Evolutionary conservation across 805 yeast species (phyloP).

Genomic region (Saccharomycopsis microspora): DNA sequence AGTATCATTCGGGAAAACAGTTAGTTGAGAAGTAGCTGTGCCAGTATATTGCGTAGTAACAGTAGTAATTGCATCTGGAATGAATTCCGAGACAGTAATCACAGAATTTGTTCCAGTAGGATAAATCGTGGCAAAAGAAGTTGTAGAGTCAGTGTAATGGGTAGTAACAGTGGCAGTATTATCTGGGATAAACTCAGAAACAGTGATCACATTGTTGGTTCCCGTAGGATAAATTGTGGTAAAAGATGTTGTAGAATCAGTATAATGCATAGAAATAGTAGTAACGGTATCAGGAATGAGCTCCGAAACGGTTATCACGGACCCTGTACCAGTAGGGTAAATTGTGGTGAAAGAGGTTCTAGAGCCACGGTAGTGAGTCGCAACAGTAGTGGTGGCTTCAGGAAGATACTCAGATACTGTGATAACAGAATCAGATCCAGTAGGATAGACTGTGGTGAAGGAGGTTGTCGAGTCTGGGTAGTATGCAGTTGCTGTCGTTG

Average conservation of each 20-base stretch:
- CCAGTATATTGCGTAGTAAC: slow-evolving; percentile 4
- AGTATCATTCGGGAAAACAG: slow-evolving; percentile 4
- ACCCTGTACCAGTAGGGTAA: slow-evolving; percentile 5
- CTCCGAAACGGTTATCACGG: slow-evolving; percentile 1
- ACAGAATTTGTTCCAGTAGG: neutral
- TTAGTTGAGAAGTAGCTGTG: neutral
- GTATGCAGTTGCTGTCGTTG: slow-evolving; percentile 1
- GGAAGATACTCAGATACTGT: slow-evolving; percentile 4
- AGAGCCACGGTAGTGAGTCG: neutral
- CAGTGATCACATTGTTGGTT: slow-evolving; percentile 1
- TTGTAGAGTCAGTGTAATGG: slow-evolving; percentile 2
- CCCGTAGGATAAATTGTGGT: slow-evolving; percentile 8
- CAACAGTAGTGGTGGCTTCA: neutral
- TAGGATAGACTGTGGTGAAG: neutral
- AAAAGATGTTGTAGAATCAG: slow-evolving; percentile 8
- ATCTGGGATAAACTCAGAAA: slow-evolving; percentile 4
- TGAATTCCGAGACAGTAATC: neutral
- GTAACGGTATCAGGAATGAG: slow-evolving; percentile 7
- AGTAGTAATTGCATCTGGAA: neutral
- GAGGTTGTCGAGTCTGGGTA: slow-evolving; percentile 1
- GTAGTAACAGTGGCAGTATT: slow-evolving; percentile 1
- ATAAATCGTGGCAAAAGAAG: slow-evolving; percentile 2
- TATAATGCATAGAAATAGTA: neutral
- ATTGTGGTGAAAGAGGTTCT: slow-evolving; percentile 1
- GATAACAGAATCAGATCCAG: neutral